A percentile compares a stretch with the other conserved stretches of the same genome.
These are phyloP conservation scores for Cicer yamashitae DNA, from an alignment of 306 rosid genomes.

Conservation along the genomic window DNA sequence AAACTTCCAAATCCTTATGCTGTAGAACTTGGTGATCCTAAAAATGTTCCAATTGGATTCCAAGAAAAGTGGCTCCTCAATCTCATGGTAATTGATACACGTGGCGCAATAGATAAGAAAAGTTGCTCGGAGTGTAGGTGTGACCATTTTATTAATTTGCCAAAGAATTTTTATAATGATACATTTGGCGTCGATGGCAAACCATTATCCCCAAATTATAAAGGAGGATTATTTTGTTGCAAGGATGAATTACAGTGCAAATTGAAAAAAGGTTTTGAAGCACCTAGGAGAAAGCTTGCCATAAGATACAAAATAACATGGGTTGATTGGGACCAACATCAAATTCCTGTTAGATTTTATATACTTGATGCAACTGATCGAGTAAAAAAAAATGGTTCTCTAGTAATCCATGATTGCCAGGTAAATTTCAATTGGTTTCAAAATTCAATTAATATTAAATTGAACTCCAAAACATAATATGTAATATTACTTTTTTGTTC, in stretches of 20 bases:
- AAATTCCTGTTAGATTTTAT: constrained; percentile 20
- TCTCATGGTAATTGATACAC: too few relatives aligned
- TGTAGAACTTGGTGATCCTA: too few relatives aligned
- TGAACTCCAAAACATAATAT: not conserved
- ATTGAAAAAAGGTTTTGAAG: not conserved
- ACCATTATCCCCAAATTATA: not conserved
- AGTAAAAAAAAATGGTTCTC: not conserved
- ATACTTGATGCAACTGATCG: constrained; percentile 24
- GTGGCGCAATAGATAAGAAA: too few relatives aligned
- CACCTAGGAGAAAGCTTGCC: not conserved
- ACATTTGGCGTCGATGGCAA: not conserved
- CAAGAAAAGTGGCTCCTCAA: too few relatives aligned
- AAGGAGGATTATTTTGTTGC: constrained; percentile 45
- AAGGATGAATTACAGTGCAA: not conserved
- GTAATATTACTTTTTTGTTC: not conserved
- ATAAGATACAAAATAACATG: not conserved
- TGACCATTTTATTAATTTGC: not conserved
- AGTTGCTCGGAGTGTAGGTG: constrained; percentile 1
- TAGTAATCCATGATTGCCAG: constrained; percentile 19
- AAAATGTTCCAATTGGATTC: too few relatives aligned
- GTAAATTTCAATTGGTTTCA: not conserved
- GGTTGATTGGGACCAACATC: not conserved
- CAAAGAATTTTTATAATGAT: constrained; percentile 18
- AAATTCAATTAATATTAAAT: not conserved
- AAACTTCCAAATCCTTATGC: not conserved